phyloP scores from a whole-genome alignment of 768 basidiomycete species.

The Pulveroboletus sp. region DNA sequence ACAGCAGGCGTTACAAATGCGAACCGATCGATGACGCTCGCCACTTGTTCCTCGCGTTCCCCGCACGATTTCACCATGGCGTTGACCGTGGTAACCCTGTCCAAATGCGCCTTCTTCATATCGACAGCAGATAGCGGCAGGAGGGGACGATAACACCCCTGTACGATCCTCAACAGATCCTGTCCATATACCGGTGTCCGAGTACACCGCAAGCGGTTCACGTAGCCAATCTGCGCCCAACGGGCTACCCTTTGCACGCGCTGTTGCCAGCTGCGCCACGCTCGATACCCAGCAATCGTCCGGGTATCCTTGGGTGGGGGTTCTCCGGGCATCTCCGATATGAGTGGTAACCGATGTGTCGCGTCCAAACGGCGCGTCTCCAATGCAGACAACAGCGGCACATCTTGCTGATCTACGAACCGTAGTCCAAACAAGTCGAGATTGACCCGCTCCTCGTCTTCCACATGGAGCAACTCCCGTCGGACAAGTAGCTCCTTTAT shows the following conservation, averaged over 20 bases:
- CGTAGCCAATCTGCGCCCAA: conserved; percentile 68
- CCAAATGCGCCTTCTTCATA: conserved; percentile 37
- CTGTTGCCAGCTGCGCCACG: conserved; percentile 47
- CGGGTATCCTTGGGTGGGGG: conserved; percentile 73
- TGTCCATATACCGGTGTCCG: conserved; percentile 40
- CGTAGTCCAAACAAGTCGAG: conserved; percentile 63
- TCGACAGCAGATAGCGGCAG: conserved; percentile 50
- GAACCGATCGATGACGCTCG: conserved; percentile 60
- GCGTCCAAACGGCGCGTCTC: conserved; percentile 60
- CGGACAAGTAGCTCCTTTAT: conserved; percentile 88
- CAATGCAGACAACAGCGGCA: conserved; percentile 49
- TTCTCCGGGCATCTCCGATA: conserved; percentile 53
- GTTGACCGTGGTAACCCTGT: conserved; percentile 41
- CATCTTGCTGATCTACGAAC: conserved; percentile 56
- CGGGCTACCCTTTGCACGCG: conserved; percentile 52
- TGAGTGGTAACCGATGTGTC: conserved; percentile 50
- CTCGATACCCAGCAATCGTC: conserved; percentile 69
- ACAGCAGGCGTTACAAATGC: conserved; percentile 79
- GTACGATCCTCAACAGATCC: conserved; percentile 44
- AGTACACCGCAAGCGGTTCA: conserved; percentile 72
- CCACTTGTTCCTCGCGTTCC: conserved; percentile 54
- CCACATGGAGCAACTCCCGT: conserved; percentile 59
- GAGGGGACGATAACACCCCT: conserved; percentile 43
- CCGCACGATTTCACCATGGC: conserved; percentile 62
- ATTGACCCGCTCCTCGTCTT: conserved; percentile 52